Conservation (phyloP, 208 protist species). For the Novymonas esmeraldas region DNA sequence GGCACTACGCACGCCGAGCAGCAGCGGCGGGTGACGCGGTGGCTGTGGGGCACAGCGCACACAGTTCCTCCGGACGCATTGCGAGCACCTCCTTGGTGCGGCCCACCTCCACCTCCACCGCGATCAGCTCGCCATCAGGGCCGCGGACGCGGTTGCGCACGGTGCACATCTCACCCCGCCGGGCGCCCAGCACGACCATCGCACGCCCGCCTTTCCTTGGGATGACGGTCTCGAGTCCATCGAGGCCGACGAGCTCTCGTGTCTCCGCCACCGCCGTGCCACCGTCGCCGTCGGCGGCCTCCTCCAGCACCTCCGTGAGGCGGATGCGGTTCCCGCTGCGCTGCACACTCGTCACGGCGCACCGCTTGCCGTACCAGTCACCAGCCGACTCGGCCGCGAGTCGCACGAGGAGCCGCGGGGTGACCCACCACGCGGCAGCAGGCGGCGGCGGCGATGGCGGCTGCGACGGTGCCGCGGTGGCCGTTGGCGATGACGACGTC, state of each 20-base stretch:
- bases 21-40: not conserved
- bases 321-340: conserved; percentile 62
- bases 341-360: conserved; percentile 51
- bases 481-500: not conserved
- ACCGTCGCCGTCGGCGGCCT: conserved; percentile 1
- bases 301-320: conserved; percentile 30
- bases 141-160: conserved; percentile 45
- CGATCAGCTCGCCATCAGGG: conserved; percentile 33
- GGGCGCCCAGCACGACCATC: conserved; percentile 63
- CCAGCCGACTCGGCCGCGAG: conserved; percentile 58
- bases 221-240: conserved; percentile 74
- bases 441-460: not conserved
- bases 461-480: not conserved
- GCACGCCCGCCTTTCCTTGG: conserved; percentile 64
- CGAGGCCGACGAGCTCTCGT: conserved; percentile 66
- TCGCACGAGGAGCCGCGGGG: conserved; percentile 73
- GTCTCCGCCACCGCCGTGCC: conserved; percentile 17
- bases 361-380: conserved; percentile 72
- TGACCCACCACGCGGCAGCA: conserved; percentile 68
- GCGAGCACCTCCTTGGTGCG: conserved; percentile 42
- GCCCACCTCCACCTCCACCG: conserved; percentile 56
- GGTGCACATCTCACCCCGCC: conserved; percentile 63
- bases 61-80: conserved; percentile 60
- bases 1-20: no score
- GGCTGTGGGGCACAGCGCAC: no score